These are phyloP conservation scores for Pseudogymnoascus sp. DNA, from an alignment of 2,329 filamentous ascomycete genomes.

Conservation along the genomic window DNA sequence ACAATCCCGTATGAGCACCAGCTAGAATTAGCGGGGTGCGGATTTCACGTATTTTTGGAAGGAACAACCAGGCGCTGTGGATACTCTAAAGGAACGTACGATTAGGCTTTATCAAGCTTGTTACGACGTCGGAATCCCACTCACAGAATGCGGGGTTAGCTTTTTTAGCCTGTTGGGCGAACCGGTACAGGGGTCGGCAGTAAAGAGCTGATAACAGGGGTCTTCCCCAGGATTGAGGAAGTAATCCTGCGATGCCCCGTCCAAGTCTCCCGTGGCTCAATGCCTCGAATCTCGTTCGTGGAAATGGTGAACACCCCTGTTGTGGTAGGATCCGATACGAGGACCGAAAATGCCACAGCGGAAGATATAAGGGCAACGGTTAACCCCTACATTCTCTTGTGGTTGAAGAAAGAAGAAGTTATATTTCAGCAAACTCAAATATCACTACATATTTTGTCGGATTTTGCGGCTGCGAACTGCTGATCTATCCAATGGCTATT, in stretches of 20 bases:
- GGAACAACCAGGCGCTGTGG: neutral
- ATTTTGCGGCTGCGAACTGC: neutral
- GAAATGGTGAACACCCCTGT: neutral
- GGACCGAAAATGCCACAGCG: neutral
- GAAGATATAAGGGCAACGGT: neutral
- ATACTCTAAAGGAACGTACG: neutral
- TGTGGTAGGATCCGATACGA: neutral
- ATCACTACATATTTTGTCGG: neutral
- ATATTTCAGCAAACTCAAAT: neutral
- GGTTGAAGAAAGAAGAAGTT: neutral
- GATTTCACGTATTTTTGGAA: neutral
- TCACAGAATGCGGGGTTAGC: neutral
- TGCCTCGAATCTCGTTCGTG: neutral
- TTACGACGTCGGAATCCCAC: neutral
- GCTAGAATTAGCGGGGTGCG: neutral
- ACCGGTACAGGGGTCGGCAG: neutral
- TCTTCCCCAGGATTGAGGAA: neutral
- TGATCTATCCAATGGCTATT: neutral
- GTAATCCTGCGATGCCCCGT: neutral
- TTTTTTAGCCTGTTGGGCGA: neutral
- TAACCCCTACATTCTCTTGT: neutral
- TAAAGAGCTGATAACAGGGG: neutral
- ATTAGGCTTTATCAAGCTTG: neutral
- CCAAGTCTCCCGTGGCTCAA: neutral
- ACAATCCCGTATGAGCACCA: neutral